phyloP scores from a whole-genome alignment of 805 yeast genomes.

The Nakazawaea anatomiae region DNA sequence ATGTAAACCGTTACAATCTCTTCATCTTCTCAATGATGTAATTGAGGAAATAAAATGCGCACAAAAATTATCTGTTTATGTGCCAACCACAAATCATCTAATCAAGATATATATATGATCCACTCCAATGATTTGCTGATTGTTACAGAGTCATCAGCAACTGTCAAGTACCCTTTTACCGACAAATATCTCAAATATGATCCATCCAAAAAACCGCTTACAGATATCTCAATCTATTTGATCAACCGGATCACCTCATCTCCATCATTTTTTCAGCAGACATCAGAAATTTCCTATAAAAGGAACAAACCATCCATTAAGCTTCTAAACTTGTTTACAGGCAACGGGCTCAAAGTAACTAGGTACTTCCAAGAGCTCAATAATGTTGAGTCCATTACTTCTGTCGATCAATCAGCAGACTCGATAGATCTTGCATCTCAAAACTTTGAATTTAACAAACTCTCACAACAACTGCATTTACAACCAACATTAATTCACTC shows the following conservation, averaged over 20 bases:
- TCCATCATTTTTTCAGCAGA: not conserved
- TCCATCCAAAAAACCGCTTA: not conserved
- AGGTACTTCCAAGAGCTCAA: conserved; percentile 91
- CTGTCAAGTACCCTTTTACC: not conserved
- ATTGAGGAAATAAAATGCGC: no score
- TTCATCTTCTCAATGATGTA: no score
- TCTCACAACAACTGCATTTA: conserved; percentile 39
- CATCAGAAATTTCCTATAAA: not conserved
- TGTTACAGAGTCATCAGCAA: not conserved
- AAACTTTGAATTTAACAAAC: conserved; percentile 54
- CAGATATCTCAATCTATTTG: not conserved
- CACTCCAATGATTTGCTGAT: not conserved
- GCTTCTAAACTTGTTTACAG: conserved; percentile 85
- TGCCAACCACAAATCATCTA: no score
- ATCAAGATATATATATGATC: not conserved
- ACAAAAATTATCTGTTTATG: no score
- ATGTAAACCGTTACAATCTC: no score
- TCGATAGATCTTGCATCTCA: conserved; percentile 54
- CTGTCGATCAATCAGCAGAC: conserved; percentile 80
- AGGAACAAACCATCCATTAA: conserved; percentile 43
- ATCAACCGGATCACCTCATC: not conserved
- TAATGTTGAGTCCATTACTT: conserved; percentile 63
- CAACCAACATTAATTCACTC: conserved; percentile 61
- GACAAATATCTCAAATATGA: not conserved
- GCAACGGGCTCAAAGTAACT: conserved; percentile 90